Percentiles rank a stretch among this genome's conserved stretches.
phyloP scores from a whole-genome alignment of 176 grass and related monocot genomes.

The Saccharum spontaneum region DNA sequence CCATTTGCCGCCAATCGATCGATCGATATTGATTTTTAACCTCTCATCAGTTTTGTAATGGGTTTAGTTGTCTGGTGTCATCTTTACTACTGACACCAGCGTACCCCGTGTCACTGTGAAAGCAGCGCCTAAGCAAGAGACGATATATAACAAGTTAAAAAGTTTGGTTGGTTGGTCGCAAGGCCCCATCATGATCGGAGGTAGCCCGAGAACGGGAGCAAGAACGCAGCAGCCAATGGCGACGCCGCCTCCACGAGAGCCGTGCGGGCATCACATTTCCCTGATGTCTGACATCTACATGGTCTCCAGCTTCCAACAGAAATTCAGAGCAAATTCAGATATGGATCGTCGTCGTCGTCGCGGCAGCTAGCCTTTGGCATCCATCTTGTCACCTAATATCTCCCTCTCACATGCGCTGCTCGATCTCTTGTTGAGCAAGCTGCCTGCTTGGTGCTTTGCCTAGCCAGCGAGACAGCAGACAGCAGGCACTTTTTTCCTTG shows the following conservation, averaged over 20 bases:
- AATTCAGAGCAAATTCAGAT: not conserved
- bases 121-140: no score
- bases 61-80: no score
- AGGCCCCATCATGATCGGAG: not conserved
- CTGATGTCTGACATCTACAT: no score
- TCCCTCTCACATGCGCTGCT: not conserved
- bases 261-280: slow-evolving; percentile 13
- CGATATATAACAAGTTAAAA: not conserved
- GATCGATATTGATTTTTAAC: no score
- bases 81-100: no score
- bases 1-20: no score
- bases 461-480: not conserved
- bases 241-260: not conserved
- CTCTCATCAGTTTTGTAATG: no score
- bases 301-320: not conserved
- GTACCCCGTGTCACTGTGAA: no score
- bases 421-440: not conserved
- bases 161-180: not conserved
- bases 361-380: not conserved
- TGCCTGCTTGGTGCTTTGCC: not conserved
- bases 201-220: slow-evolving; percentile 31
- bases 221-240: slow-evolving; percentile 34
- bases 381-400: slow-evolving; percentile 7
- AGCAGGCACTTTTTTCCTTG: not conserved
- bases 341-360: not conserved